phyloP scores from a whole-genome alignment of 495 filamentous ascomycete species.

The Penicillium steckii region DNA sequence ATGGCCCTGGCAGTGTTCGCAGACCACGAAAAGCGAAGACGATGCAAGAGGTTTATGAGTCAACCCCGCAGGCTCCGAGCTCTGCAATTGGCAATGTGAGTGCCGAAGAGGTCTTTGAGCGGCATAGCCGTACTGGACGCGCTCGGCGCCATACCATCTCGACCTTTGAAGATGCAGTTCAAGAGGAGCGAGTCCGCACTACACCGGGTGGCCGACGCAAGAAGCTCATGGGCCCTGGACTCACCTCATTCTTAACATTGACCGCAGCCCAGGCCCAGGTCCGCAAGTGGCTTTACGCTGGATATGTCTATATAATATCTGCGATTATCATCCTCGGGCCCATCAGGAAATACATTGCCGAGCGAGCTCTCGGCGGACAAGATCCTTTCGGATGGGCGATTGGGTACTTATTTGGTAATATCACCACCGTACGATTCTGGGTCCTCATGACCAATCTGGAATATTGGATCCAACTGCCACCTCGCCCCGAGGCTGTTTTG shows the following conservation, averaged over 20 bases:
- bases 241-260: conserved; percentile 75
- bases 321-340: conserved; percentile 63
- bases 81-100: conserved; percentile 23
- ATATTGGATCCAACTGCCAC: conserved; percentile 73
- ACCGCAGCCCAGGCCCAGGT: conserved; percentile 72
- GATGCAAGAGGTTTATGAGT: conserved; percentile 22
- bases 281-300: conserved; percentile 81
- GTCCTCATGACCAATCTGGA: conserved; percentile 64
- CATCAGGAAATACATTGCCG: conserved; percentile 65
- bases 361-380: conserved; percentile 61
- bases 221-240: conserved; percentile 60
- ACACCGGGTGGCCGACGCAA: conserved; percentile 67
- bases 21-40: conserved; percentile 30
- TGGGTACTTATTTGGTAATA: conserved; percentile 83
- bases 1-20: conserved; percentile 29
- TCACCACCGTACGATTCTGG: conserved; percentile 63
- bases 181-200: conserved; percentile 39
- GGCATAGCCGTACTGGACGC: conserved; percentile 8
- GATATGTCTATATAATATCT: conserved; percentile 69
- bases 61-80: conserved; percentile 10
- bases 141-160: conserved; percentile 58
- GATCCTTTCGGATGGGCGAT: conserved; percentile 94
- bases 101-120: conserved; percentile 25
- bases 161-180: conserved; percentile 32
- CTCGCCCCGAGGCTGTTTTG: conserved; percentile 37